These are phyloP conservation scores for Neoascochyta sp. DNA, from an alignment of 2,329 filamentous ascomycete species.

Conservation along the genomic window DNA sequence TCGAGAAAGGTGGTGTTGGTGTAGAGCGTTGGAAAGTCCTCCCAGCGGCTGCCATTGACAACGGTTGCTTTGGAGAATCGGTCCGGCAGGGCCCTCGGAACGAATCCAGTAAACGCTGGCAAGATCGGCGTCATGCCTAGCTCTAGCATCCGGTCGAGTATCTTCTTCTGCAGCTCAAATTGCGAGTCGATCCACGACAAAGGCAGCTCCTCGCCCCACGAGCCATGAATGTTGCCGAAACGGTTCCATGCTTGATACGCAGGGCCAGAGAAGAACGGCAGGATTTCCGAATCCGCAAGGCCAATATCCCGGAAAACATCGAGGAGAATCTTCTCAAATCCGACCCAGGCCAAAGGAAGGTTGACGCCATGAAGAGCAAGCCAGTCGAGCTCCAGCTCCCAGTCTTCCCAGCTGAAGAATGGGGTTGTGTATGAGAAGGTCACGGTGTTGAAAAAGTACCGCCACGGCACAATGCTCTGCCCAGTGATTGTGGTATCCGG, in stretches of 20 bases:
- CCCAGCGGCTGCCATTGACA: conserved; percentile 46
- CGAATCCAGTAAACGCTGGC: conserved; percentile 51
- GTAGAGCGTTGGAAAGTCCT: conserved; percentile 41
- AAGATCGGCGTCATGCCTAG: conserved; percentile 53
- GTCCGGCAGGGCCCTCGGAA: conserved; percentile 43
- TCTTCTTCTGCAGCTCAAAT: conserved; percentile 49
- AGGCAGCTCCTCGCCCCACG: conserved; percentile 48
- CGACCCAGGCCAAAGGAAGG: conserved; percentile 52
- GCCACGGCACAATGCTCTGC: conserved; percentile 45
- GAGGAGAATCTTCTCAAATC: conserved; percentile 50
- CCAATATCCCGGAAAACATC: conserved; percentile 49
- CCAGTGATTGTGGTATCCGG: conserved; percentile 37
- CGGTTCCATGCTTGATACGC: conserved; percentile 54
- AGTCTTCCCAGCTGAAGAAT: conserved; percentile 54
- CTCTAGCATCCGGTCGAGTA: conserved; percentile 50
- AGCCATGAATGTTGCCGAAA: conserved; percentile 53
- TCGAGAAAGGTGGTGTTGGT: conserved; percentile 50
- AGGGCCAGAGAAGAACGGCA: conserved; percentile 49
- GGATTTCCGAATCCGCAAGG: conserved; percentile 45
- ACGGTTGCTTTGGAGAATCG: conserved; percentile 45
- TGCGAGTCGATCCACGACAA: conserved; percentile 48
- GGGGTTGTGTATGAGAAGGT: conserved; percentile 52
- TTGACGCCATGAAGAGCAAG: conserved; percentile 52
- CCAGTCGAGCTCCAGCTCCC: conserved; percentile 54
- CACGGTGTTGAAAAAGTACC: conserved; percentile 52